A percentile compares a stretch with the other conserved stretches of the same genome.
phyloP scores from a whole-genome alignment of 163 green algal species.

The Volvox carteri region DNA sequence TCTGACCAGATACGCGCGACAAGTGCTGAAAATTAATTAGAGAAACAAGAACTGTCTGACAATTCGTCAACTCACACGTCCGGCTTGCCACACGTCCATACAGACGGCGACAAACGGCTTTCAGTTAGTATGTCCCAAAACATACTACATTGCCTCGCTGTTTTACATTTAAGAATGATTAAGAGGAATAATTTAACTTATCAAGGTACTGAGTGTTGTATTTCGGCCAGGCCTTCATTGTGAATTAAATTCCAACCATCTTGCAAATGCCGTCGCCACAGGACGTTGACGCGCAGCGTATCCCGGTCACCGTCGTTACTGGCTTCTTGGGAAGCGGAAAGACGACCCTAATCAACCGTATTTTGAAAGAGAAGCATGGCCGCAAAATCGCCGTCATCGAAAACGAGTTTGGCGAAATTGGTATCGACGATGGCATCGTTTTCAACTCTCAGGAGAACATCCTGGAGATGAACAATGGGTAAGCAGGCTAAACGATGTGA shows the following conservation, averaged over 20 bases:
- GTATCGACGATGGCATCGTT: constrained; percentile 74
- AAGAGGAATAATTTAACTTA: no score
- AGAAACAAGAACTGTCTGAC: no score
- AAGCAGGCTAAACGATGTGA: no score
- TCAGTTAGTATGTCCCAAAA: not conserved
- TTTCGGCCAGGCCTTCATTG: no score
- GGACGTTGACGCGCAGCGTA: not conserved
- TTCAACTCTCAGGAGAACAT: constrained; percentile 67
- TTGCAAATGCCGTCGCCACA: not conserved
- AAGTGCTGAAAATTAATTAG: no score
- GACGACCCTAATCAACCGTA: constrained; percentile 78
- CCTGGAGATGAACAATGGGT: constrained; percentile 76
- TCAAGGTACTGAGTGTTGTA: no score
- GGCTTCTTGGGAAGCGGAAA: constrained; percentile 64
- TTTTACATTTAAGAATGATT: not conserved
- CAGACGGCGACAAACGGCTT: not conserved
- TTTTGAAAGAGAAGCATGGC: constrained; percentile 72
- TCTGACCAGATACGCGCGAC: no score
- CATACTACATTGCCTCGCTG: not conserved
- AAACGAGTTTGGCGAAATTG: constrained; percentile 80
- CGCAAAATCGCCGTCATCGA: constrained; percentile 76
- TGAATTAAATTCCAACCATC: no score
- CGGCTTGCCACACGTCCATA: not conserved
- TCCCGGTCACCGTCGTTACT: constrained; percentile 28
- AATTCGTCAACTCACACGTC: no score